These are phyloP conservation scores for Cenchrus americanus DNA, from an alignment of 176 grass and related monocot species.

Conservation along the genomic window DNA sequence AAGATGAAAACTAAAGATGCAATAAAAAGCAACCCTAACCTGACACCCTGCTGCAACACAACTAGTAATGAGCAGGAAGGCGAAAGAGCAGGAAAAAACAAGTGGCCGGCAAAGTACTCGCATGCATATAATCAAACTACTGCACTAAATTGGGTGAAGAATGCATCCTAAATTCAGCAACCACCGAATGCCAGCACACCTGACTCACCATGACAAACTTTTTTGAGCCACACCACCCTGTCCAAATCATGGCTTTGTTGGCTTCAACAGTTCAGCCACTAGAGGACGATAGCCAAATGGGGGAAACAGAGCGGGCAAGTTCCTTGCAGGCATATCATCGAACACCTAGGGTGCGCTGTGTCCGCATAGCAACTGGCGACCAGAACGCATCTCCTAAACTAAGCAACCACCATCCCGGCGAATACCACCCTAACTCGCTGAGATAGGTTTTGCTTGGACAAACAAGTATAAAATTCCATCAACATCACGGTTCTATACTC, in stretches of 20 bases:
- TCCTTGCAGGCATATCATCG: not conserved
- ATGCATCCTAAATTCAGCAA: not conserved
- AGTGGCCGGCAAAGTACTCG: not conserved
- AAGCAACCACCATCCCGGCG: not conserved
- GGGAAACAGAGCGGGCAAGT: not conserved
- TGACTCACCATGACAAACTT: not conserved
- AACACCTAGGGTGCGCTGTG: not conserved
- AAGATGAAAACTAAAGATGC: not conserved
- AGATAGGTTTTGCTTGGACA: not conserved
- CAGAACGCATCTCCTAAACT: not conserved
- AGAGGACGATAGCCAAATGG: not conserved
- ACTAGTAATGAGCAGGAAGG: not conserved
- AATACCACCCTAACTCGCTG: not conserved
- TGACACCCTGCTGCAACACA: not conserved
- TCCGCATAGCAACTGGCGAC: not conserved
- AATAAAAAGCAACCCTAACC: not conserved
- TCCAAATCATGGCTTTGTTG: not conserved
- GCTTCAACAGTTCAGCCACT: not conserved
- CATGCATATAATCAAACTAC: conserved; percentile 1
- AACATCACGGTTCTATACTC: not conserved
- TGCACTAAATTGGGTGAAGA: not conserved
- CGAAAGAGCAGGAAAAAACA: not conserved
- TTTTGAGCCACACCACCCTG: not conserved
- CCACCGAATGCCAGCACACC: too few species aligned
- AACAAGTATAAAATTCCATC: not conserved